These are phyloP conservation scores for Leishmania guyanensis DNA, from an alignment of 208 protist genomes.

Conservation along the genomic window DNA sequence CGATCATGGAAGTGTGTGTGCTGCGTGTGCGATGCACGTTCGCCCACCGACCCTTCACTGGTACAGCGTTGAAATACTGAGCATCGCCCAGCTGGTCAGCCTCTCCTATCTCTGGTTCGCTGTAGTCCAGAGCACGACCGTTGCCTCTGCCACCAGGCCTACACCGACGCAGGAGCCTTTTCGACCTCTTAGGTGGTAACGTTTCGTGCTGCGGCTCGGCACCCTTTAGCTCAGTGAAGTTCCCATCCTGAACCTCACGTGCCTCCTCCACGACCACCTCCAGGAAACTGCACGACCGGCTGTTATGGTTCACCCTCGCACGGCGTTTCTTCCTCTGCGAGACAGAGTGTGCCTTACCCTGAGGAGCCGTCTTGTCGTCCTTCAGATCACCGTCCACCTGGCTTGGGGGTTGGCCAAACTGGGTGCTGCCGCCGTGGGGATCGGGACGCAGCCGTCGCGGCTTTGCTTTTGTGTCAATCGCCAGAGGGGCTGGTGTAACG, in stretches of 20 bases:
- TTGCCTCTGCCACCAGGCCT: constrained; percentile 6
- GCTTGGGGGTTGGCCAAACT: not conserved
- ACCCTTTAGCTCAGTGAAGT: constrained; percentile 10
- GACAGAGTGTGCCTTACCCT: not conserved
- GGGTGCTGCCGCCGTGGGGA: not conserved
- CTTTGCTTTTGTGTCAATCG: not conserved
- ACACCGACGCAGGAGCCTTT: constrained; percentile 20
- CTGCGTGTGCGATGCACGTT: constrained; percentile 14
- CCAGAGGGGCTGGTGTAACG: not conserved
- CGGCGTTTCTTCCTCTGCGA: constrained; percentile 32
- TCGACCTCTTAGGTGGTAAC: not conserved
- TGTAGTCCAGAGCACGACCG: not conserved
- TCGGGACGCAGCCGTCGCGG: not conserved
- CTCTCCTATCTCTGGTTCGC: not conserved
- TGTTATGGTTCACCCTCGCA: constrained; percentile 24
- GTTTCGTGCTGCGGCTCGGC: not conserved
- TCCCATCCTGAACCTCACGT: constrained; percentile 26
- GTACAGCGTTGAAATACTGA: not conserved
- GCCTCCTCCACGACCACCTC: constrained; percentile 40
- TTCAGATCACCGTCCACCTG: constrained; percentile 3
- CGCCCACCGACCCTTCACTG: constrained; percentile 13
- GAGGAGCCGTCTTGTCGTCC: not conserved
- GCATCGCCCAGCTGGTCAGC: constrained; percentile 14
- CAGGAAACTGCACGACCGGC: constrained; percentile 58
- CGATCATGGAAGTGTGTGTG: constrained; percentile 16